These are phyloP conservation scores for Candida oleophila DNA, from an alignment of 805 yeast genomes.

Conservation along the genomic window DNA sequence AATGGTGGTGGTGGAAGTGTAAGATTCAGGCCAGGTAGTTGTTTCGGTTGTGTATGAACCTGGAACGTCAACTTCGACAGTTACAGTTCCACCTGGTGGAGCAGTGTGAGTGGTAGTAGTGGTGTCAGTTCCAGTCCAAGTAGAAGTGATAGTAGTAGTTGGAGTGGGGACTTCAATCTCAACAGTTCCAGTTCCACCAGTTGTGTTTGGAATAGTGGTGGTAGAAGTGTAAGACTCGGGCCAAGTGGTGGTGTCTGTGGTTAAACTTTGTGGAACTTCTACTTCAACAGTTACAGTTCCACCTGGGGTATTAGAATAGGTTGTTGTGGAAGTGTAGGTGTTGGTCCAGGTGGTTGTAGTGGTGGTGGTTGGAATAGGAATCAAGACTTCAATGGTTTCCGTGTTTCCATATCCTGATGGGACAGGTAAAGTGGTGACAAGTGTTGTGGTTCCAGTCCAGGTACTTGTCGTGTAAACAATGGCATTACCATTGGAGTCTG, in stretches of 20 bases:
- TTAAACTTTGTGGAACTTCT: neutral
- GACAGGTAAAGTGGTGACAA: slow-evolving; percentile 9
- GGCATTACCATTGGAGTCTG: slow-evolving; percentile 3
- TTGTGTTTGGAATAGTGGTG: slow-evolving; percentile 9
- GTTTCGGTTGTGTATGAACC: slow-evolving; percentile 12
- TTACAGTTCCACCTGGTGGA: slow-evolving; percentile 10
- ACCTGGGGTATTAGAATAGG: slow-evolving; percentile 9
- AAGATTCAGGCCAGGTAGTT: slow-evolving; percentile 6
- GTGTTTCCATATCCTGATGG: slow-evolving; percentile 9
- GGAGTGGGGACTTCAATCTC: slow-evolving; percentile 16
- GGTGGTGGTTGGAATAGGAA: slow-evolving; percentile 16
- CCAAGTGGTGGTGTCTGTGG: slow-evolving; percentile 3
- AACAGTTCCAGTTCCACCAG: slow-evolving; percentile 9
- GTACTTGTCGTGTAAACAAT: slow-evolving; percentile 10
- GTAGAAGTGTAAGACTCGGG: slow-evolving; percentile 7
- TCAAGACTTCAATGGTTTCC: slow-evolving; percentile 13
- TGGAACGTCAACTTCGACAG: slow-evolving; percentile 13
- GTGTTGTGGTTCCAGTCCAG: slow-evolving; percentile 11
- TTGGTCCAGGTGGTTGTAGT: slow-evolving; percentile 16
- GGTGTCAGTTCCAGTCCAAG: slow-evolving; percentile 12
- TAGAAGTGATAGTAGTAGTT: slow-evolving; percentile 13
- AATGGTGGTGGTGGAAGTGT: slow-evolving; percentile 6
- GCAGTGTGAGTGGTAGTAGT: slow-evolving; percentile 9
- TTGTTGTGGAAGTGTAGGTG: slow-evolving; percentile 7
- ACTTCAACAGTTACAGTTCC: slow-evolving; percentile 6